Evolutionary conservation across 106 monocot genomes (phyloP), one percentile per base, ranked within the genome.

Genomic region (Cymbidium sinense): DNA sequence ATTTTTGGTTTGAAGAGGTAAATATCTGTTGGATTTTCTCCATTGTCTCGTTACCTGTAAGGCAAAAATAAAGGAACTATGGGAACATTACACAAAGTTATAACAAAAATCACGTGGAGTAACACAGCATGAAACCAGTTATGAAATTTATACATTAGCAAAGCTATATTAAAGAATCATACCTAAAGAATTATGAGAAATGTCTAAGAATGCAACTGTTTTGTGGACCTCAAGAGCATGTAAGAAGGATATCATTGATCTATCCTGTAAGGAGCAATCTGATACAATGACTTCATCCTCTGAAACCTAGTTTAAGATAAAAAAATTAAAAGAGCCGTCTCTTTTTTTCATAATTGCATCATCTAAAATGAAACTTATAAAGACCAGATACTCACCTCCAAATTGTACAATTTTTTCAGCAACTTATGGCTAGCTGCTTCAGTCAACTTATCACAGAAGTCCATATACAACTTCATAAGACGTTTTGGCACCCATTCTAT

Each of bases 131-230:
- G 4, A 34, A 35, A 71, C 36, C 21, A 17, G 35, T 23, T 20
- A 71, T 21, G n/a, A 35, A 71, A 71, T 35, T 10, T 17, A 21
- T 36, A 34, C 69, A 69, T 4, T 34, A 34, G 69, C 15, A 31
- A 71, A 71, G 71, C 19, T 44, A 74, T 12, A 43, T 25, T 43
- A 43, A 27, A 74, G 44, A 43, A 74, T 1, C 41, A 74, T 87
- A 98, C 96, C 96, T 81, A 98, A 78, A 8, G 84, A 52, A 87
- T 98, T 98, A 80, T 98, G 98, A 72, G 98, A 94, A 51, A 98
- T 67, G 67, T 98, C 89, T 67, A 98, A 83, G 21, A 87, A 77
- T 23, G 94, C 92, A 65, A 98, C 64, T 51, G 90, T 87, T 78
- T 85, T 90, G 79, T 98, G 98, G 41, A 71, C 87, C 74, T 84